Conservation (phyloP, 306 rosid species). For the Dalbergia cochinchinensis region DNA sequence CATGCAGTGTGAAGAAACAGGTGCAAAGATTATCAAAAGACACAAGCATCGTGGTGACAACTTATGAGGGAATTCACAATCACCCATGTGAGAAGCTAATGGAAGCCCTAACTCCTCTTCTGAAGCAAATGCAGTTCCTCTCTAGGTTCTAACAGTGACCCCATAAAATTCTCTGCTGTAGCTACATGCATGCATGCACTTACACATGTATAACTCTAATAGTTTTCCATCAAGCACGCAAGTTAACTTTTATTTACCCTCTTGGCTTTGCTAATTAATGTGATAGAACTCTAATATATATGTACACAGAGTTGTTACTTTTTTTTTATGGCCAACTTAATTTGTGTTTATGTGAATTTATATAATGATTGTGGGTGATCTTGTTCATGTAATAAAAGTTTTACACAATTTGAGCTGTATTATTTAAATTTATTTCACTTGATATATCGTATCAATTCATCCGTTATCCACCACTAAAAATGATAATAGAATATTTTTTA, state of each 20-base stretch:
- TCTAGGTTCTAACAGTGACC: conserved; percentile 50
- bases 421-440: too few relatives aligned
- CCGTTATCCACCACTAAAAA: too few relatives aligned
- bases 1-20: conserved; percentile 82
- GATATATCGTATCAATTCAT: too few relatives aligned
- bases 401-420: background rate
- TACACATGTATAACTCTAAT: background rate
- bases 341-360: conserved; percentile 12
- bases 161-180: background rate
- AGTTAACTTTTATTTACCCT: background rate
- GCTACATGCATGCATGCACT: background rate
- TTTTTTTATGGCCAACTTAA: background rate
- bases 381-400: background rate
- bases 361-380: background rate
- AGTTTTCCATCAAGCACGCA: background rate
- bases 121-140: conserved; percentile 72
- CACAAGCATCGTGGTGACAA: conserved; percentile 78
- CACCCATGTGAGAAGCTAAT: conserved; percentile 80
- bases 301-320: background rate
- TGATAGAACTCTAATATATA: background rate
- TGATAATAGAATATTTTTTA: too few relatives aligned
- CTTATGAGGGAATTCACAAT: conserved; percentile 79
- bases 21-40: conserved; percentile 81
- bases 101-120: conserved; percentile 84
- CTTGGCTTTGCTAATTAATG: conserved; percentile 16